Percentiles rank a stretch among this genome's conserved stretches.
Evolutionary conservation across 208 protist species (phyloP).

Genomic region (Leptomonas seymouri): DNA sequence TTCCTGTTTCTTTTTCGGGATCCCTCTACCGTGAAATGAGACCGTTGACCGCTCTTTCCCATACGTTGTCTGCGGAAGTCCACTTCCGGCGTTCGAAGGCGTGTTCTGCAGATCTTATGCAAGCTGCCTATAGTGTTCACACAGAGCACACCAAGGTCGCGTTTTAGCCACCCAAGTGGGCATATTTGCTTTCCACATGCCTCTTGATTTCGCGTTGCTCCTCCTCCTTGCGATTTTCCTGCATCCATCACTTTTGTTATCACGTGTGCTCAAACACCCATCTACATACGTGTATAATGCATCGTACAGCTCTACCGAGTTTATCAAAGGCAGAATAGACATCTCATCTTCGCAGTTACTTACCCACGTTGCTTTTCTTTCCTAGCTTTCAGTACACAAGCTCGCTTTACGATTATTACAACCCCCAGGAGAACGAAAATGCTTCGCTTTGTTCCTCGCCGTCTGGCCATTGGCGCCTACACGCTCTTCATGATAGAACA

Average conservation of each 20-base stretch:
- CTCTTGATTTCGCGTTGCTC: background rate
- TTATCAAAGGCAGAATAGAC: background rate
- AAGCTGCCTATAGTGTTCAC: too few relatives aligned
- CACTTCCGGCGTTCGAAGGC: too few relatives aligned
- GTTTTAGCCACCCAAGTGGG: too few relatives aligned
- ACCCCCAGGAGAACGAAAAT: conserved; percentile 41
- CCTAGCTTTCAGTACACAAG: background rate
- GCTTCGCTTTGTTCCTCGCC: conserved; percentile 62
- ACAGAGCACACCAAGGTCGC: too few relatives aligned
- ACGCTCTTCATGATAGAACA: conserved; percentile 88
- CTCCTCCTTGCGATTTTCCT: background rate
- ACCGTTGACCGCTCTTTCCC: too few relatives aligned
- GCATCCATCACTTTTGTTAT: conserved; percentile 5
- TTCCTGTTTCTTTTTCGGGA: too few relatives aligned
- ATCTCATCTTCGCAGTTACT: background rate
- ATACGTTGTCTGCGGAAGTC: too few relatives aligned
- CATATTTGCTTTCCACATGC: too few relatives aligned
- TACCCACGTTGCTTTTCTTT: background rate
- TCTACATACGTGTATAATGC: background rate
- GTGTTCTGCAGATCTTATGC: too few relatives aligned
- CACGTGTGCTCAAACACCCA: background rate
- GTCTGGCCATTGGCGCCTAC: conserved; percentile 80
- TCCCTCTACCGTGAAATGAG: too few relatives aligned
- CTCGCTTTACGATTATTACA: background rate
- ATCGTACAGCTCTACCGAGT: background rate